phyloP scores from a whole-genome alignment of 768 basidiomycete species.

The Tricholoma furcatifolium region DNA sequence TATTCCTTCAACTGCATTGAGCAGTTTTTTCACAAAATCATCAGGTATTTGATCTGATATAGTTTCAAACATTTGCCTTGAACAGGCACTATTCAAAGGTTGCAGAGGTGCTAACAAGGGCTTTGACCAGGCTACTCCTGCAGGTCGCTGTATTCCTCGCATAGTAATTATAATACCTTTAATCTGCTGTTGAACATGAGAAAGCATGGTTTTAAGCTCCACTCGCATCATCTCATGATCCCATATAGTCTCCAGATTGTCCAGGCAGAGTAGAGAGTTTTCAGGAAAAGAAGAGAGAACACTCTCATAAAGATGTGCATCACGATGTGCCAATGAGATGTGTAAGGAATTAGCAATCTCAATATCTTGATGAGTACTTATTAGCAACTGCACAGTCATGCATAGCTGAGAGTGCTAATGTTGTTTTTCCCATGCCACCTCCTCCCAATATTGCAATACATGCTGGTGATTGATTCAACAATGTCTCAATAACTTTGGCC shows the following conservation, averaged over 20 bases:
- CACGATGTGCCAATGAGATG: too few species aligned
- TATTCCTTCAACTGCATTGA: too few species aligned
- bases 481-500: background rate
- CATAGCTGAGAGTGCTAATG: background rate
- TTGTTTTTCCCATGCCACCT: background rate
- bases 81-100: background rate
- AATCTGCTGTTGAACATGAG: background rate
- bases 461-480: background rate
- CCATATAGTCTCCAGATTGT: conserved; percentile 11
- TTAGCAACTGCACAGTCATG: background rate
- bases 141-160: conserved; percentile 9
- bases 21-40: conserved; percentile 16
- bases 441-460: conserved; percentile 3
- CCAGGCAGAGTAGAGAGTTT: background rate
- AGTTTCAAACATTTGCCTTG: background rate
- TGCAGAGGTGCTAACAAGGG: background rate
- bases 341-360: too few species aligned
- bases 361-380: too few species aligned
- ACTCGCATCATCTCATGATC: background rate
- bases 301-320: too few species aligned
- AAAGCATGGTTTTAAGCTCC: background rate
- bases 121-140: background rate
- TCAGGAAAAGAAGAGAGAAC: background rate
- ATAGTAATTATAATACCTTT: background rate
- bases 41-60: background rate